Evolutionary conservation across 345 rosid species (phyloP).

Genomic region (Linum usitatissimum): DNA sequence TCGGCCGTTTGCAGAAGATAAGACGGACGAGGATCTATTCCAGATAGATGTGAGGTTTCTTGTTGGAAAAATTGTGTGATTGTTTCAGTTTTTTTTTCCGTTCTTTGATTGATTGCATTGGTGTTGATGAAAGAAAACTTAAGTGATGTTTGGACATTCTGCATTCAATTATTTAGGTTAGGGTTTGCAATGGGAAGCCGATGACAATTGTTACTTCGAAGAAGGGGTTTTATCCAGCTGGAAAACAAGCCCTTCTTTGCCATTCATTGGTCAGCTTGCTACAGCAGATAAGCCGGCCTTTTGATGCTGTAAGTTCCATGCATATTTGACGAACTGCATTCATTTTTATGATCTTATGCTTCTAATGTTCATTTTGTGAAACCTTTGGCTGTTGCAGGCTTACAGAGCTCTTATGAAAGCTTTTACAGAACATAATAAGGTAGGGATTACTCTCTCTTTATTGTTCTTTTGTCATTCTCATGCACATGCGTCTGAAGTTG

Average conservation of each 20-base stretch:
- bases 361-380: not conserved
- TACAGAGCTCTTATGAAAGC: constrained; percentile 24
- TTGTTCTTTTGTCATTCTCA: not conserved
- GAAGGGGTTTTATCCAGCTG: constrained; percentile 25
- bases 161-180: not conserved
- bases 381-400: constrained; percentile 12
- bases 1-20: constrained; percentile 16
- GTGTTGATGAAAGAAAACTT: too few species aligned
- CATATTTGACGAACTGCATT: not conserved
- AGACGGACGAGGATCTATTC: constrained; percentile 26
- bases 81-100: not conserved
- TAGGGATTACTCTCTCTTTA: not conserved
- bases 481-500: not conserved
- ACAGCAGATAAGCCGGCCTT: constrained; percentile 23
- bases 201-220: constrained; percentile 24
- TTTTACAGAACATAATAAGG: constrained; percentile 26
- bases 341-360: not conserved
- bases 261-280: constrained; percentile 20
- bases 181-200: constrained; percentile 18
- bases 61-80: not conserved
- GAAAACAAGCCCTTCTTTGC: constrained; percentile 6
- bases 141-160: too few species aligned
- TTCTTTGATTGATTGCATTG: not conserved
- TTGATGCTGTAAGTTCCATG: constrained; percentile 20
- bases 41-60: constrained; percentile 66